Evolutionary conservation across 768 basidiomycete species (phyloP).

Genomic region (Pulveroboletus sp.): DNA sequence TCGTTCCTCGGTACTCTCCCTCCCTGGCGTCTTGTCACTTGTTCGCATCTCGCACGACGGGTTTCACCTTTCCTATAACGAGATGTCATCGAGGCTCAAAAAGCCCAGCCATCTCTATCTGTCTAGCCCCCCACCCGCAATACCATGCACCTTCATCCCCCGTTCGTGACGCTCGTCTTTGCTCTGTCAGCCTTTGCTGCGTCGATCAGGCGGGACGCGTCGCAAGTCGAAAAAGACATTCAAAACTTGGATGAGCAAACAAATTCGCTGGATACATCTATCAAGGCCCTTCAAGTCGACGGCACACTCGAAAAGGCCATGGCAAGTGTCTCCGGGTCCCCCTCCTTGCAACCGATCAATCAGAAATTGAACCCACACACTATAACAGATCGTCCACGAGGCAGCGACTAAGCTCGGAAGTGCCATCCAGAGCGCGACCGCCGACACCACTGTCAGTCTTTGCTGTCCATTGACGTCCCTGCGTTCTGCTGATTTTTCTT

Average conservation of each 20-base stretch:
- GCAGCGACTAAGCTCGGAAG: accelerated
- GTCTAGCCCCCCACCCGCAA: background rate
- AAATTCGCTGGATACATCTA: background rate
- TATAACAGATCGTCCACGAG: background rate
- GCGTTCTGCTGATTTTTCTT: background rate
- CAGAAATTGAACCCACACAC: background rate
- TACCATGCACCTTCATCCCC: slow-evolving; percentile 11
- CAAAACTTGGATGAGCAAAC: accelerated
- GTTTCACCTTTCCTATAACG: background rate
- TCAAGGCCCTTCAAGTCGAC: background rate
- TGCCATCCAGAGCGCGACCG: accelerated
- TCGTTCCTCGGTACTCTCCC: background rate
- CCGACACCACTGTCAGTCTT: background rate
- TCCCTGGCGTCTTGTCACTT: background rate
- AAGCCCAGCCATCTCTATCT: background rate
- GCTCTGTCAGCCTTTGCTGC: slow-evolving; percentile 9
- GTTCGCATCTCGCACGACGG: background rate
- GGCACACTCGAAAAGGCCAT: accelerated
- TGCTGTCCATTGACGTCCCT: background rate
- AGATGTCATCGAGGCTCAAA: slow-evolving; percentile 1
- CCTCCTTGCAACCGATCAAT: background rate
- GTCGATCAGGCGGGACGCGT: slow-evolving; percentile 6
- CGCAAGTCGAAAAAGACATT: background rate
- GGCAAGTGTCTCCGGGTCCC: background rate
- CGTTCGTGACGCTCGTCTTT: slow-evolving; percentile 7